Evolutionary conservation across 2,329 filamentous ascomycete genomes (phyloP), one percentile per base, ranked within the genome.

Genomic region (Aphanocladium album): DNA sequence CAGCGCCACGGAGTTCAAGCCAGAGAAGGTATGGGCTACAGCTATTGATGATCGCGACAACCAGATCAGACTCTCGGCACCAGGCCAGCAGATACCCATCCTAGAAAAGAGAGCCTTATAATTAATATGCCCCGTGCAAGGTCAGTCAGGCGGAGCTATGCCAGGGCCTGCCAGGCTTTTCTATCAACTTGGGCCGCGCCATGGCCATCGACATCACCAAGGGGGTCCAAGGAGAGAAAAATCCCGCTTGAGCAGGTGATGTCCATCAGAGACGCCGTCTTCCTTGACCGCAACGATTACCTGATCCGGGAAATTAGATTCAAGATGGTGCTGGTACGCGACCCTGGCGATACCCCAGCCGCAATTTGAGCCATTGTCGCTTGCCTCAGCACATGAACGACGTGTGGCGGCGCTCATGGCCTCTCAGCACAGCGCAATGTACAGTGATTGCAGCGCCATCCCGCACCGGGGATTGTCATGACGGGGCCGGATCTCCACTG

Each of bases 221-320:
- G 45, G 67, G 72, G 62, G 74, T 73, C 27, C 11, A 66, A 65
- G 21, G 64, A 64, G 11, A 69, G 72, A 60, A 68, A 69, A 5
- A 73, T 76, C 23, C 64, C 72, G 23, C 67, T 76, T 21, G 69
- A 73, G 56, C 62, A 70, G 63, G 74, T 76, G 69, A 69, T 76
- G 65, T 76, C 76, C 58, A 72, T 77, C n/a, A 74, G 73, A 11
- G 73, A 76, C 63, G 74, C 74, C 17, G 73, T 76, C 47, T 75
- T 74, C 58, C 72, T 73, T 1, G 74, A 72, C 21, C 73, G 74
- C 16, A 76, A 76, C 57, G 74, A 76, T 43, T 56, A 61, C 45
- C 59, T 51, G 17, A 51, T 51, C 51, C 56, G 56, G 51, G 37
- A 61, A 19, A 35, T 61, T 27, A 53, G 60, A 2, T 12, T 61